Evolutionary conservation across 176 grass and related monocot genomes (phyloP).

Genomic region (Paspalum vaginatum): DNA sequence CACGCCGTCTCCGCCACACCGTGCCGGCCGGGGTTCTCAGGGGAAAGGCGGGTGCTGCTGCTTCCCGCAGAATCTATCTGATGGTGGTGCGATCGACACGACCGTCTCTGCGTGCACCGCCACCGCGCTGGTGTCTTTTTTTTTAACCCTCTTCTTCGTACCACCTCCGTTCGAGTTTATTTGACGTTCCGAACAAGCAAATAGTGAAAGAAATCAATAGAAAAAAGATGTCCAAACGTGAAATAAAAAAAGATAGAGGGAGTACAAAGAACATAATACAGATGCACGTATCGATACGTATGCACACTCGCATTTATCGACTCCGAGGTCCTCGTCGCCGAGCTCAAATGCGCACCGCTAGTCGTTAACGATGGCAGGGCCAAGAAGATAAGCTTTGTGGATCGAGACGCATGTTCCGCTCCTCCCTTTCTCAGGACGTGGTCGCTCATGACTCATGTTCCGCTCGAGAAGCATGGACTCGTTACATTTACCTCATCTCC

Average conservation of each 20-base stretch:
- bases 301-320: too few relatives aligned
- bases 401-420: neutral
- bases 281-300: too few relatives aligned
- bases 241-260: too few relatives aligned
- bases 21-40: neutral
- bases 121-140: neutral
- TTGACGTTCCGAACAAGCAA: too few relatives aligned
- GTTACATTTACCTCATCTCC: too few relatives aligned
- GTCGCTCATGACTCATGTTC: neutral
- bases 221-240: too few relatives aligned
- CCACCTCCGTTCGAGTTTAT: too few relatives aligned
- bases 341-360: neutral
- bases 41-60: neutral
- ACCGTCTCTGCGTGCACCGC: too few relatives aligned
- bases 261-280: too few relatives aligned
- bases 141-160: neutral
- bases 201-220: too few relatives aligned
- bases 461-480: neutral
- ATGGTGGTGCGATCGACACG: neutral
- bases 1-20: slow-evolving; percentile 31
- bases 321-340: neutral
- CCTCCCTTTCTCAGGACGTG: neutral
- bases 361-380: neutral
- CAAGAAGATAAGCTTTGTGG: neutral
- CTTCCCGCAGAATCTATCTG: neutral